Evolutionary conservation across 305 asterid species (phyloP), one percentile per base, ranked within the genome.

Genomic region (Plantago coronopus): DNA sequence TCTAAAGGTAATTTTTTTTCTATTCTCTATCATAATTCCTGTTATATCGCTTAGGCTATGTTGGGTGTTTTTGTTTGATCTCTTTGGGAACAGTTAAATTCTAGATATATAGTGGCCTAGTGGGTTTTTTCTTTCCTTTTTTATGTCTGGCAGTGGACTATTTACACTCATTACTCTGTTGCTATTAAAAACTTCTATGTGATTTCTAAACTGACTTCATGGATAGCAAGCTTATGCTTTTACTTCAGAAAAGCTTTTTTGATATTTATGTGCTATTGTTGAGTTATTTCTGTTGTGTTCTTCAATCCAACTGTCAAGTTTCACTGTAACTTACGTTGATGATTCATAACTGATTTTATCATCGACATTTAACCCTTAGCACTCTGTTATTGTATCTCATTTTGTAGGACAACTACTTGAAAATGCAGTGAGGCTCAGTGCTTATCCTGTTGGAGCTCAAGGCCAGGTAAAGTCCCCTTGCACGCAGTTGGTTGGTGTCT

Each of bases 1-100:
- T 63, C 65, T 63, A 79, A 82, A 91, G 96, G 96, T 85, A 73
- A 57, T 67, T 5, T 62, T 67, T 4, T 62, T 18, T 25, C 69
- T 58, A 19, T 42, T 12, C 37, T 38, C 49, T 42, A 60, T 59
- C 69, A 0, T 34, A 34, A 2, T 7, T 34, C 40, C 40, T 34
- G 40, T 34, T 34, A 34, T 9, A 9, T 34, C 48, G 55, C 49
- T 57, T 17, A 17, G 62, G 20, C 8, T 62, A 16, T 54, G 46
- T 48, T 59, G 48, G 56, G 29, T 40, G 63, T 27, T 25, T 64
- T 49, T 47, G 34, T 47, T 19, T 25, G 47, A 17, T 9, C 12
- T 57, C 17, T 57, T 6, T 14, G 2, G 3, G 12, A 18, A 3
- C 8, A 7, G 13, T 3, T 10, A 20, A 48, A 38, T 11, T 17